These are phyloP conservation scores for Botryobasidium botryosum DNA, from an alignment of 768 basidiomycete genomes.

Conservation along the genomic window DNA sequence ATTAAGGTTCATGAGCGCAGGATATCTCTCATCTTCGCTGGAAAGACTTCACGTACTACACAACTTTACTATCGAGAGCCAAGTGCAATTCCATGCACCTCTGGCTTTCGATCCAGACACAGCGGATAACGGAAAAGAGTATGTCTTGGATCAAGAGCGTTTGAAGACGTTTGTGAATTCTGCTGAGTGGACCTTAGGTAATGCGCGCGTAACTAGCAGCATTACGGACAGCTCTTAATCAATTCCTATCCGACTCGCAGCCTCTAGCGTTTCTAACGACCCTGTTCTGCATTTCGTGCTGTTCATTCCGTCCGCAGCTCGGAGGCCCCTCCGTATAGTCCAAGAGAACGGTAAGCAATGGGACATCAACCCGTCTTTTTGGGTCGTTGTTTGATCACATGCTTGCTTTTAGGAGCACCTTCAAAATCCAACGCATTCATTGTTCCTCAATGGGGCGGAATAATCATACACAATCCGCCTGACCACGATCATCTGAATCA, in stretches of 20 bases:
- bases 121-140: constrained; percentile 13
- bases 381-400: not conserved
- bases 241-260: constrained; percentile 31
- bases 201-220: too few relatives aligned
- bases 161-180: constrained; percentile 90
- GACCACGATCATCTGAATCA: constrained; percentile 9
- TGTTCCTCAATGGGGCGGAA: constrained; percentile 86
- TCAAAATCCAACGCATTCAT: constrained; percentile 55
- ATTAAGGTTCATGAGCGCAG: constrained; percentile 25
- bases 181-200: constrained; percentile 89
- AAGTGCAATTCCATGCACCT: constrained; percentile 83
- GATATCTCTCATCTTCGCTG: constrained; percentile 49
- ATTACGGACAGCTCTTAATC: not conserved
- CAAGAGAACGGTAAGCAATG: constrained; percentile 30
- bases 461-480: constrained; percentile 54
- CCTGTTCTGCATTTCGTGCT: constrained; percentile 86
- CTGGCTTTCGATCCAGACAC: constrained; percentile 52
- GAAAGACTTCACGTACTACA: constrained; percentile 46
- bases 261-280: constrained; percentile 83
- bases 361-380: not conserved
- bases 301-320: constrained; percentile 61
- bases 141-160: constrained; percentile 60
- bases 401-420: constrained; percentile 25
- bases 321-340: constrained; percentile 53
- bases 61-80: constrained; percentile 88